These are phyloP conservation scores for Bipolaris bicolor DNA, from an alignment of 2,329 filamentous ascomycete species.

Conservation along the genomic window DNA sequence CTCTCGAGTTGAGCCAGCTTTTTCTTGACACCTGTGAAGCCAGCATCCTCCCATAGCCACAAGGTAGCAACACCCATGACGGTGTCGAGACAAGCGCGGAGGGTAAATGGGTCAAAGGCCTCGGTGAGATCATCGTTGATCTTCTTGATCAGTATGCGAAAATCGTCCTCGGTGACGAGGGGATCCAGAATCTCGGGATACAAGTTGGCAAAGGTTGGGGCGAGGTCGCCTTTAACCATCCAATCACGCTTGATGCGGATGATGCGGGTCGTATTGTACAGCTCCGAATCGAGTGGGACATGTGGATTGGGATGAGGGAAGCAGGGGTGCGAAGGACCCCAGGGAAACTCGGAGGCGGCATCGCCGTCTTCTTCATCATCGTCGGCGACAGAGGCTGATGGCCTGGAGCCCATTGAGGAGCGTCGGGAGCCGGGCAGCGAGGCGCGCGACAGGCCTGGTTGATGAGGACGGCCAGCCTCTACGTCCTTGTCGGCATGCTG, in stretches of 20 bases:
- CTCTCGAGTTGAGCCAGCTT: slow-evolving; percentile 72
- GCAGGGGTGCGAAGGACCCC: slow-evolving; percentile 93
- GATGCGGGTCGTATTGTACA: slow-evolving; percentile 80
- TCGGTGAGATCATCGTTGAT: slow-evolving; percentile 77
- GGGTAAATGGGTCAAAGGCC: slow-evolving; percentile 80
- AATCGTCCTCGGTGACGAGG: slow-evolving; percentile 82
- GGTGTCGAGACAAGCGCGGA: slow-evolving; percentile 79
- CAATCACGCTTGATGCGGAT: slow-evolving; percentile 92
- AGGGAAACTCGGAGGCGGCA: slow-evolving; percentile 68
- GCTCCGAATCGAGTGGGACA: slow-evolving; percentile 75
- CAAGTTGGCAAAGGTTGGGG: slow-evolving; percentile 90
- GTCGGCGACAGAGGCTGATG: slow-evolving; percentile 38
- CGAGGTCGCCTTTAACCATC: slow-evolving; percentile 86
- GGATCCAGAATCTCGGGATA: slow-evolving; percentile 96
- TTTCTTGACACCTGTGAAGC: slow-evolving; percentile 75
- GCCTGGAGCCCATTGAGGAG: slow-evolving; percentile 36
- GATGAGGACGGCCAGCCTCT: slow-evolving; percentile 27
- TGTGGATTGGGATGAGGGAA: slow-evolving; percentile 93
- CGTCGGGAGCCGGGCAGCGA: slow-evolving; percentile 39
- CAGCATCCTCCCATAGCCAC: slow-evolving; percentile 93
- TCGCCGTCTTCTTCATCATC: slow-evolving; percentile 44
- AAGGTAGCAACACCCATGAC: slow-evolving; percentile 82
- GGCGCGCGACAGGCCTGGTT: slow-evolving; percentile 22
- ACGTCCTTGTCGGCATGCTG: slow-evolving; percentile 29
- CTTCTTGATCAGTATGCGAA: slow-evolving; percentile 79